phyloP scores from a whole-genome alignment of 2,329 filamentous ascomycete genomes.

The Botrytis medusae region DNA sequence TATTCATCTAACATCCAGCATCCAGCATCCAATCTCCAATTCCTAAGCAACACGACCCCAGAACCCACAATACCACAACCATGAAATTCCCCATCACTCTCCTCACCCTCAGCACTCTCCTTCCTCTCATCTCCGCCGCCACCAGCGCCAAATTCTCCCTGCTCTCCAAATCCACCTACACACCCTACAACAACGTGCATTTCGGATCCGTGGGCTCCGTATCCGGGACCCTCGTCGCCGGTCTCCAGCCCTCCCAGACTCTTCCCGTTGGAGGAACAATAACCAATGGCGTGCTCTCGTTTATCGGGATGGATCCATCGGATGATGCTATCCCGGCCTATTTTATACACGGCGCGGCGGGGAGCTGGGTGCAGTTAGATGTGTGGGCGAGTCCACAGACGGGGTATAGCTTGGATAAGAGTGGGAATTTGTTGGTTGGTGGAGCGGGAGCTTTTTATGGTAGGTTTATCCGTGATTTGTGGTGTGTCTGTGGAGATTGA shows the following conservation, averaged over 20 bases:
- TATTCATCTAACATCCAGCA: background rate
- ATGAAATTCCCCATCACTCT: background rate
- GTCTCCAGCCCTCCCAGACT: background rate
- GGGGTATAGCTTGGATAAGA: background rate
- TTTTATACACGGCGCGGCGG: background rate
- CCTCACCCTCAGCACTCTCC: background rate
- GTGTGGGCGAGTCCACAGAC: conserved; percentile 8
- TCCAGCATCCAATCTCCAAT: background rate
- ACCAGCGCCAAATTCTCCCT: conserved; percentile 3
- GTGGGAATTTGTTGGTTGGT: background rate
- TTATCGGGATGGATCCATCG: background rate
- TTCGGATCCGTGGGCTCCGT: background rate
- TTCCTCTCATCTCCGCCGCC: background rate
- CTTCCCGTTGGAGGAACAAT: conserved; percentile 7
- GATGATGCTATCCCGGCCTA: conserved; percentile 2
- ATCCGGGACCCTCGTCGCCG: background rate
- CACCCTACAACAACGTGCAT: background rate
- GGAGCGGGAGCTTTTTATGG: conserved; percentile 2
- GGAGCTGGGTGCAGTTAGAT: background rate
- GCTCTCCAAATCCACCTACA: conserved; percentile 6
- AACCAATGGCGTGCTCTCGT: background rate
- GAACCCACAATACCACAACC: background rate
- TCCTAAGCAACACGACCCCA: background rate
- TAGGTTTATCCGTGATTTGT: background rate
- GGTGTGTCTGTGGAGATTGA: background rate